Evolutionary conservation across 139 green algal species (phyloP), one percentile per base, ranked within the genome.

Genomic region (Chara braunii): DNA sequence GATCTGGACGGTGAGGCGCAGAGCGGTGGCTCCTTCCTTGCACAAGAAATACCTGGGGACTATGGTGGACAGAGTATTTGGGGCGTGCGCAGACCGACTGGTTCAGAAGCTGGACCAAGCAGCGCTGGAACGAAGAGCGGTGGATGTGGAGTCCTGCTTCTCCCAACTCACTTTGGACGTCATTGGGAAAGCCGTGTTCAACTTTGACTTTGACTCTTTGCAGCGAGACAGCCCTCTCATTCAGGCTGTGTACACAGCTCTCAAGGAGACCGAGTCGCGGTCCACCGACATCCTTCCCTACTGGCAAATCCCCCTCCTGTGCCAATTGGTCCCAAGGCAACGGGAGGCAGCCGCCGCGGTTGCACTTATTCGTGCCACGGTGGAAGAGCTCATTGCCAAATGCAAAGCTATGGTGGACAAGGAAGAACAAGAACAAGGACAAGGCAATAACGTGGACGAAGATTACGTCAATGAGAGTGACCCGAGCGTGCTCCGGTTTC

Each of bases 181-280:
- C 31, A 97, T 99, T 63, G 94, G 92, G 48, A 91, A 93, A 77
- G 72, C 87, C 0, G 88, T 98, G 29, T 99, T 99, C 82, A 98
- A 97, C 85, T 98, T 97, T 75, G 86, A 98, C 68, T 99, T 99
- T 62, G 80, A 95, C 58, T 68, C 92, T 2, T 83, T 98, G 40
- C 95, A 75, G 1, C 44, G 33, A 23, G 53, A 78, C 50, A 69
- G 31, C 32, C 77, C 77, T 4, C 34, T 83, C 14, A 80, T 83
- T 43, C 71, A 83, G 86, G 93, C 92, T 0, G 91, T 98, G 40
- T 99, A 99, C 85, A 99, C 90, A 0, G 78, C 87, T 2, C 81
- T 99, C 1, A 99, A 99, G 77, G 92, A 99, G 78, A 96, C 92
- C 5, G 94, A 99, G 79, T 80, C 83, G 22, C 76, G 94, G 5